Base-by-base conservation (phyloP, 768 basidiomycete genomes). In the Boletus eberwhitei region DNA sequence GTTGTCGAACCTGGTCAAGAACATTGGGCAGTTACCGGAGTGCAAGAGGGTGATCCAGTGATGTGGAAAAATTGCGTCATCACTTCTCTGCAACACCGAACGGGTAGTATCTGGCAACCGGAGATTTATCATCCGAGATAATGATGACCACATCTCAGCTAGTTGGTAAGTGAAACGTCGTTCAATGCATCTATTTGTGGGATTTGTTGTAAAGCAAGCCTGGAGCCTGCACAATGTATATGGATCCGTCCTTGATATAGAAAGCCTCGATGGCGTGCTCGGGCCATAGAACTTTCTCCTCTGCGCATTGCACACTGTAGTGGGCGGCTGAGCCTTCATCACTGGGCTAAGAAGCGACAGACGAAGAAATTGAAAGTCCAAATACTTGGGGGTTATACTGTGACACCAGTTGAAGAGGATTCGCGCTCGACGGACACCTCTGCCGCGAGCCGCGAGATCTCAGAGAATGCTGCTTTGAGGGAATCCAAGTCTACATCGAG, bases 401-500 rank as follows among this genome's bases (percentile, higher is more conserved):
- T 21, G 37, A 40, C 7, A 31, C 19, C 47, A 19, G 41, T 38
- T 14, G 54, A 41, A n/a, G 48, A 6, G 11, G 57, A 39, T 29
- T 54, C 48, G 19, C 51, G 61, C 55, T 87, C 86, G 19, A 79
- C 68, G 5, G 84, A 79, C 8, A 87, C 79, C 61, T 91, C 86
- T 3, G 86, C 78, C 6, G 82, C 80, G 13, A 93, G 77, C 35
- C 91, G 77, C 16, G 91, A 93, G 31, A 93, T 93, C 63, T 93
- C 91, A 8, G 88, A 90, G 65, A 93, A 93, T 1, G 90, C 90
- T 19, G 75, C 83, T 64, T 82, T 82, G 42, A 96, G 80, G 21
- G 86, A 77, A 63, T 96, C 93, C 13, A 96, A 79, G 66, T 94
- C 90, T 5, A 80, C 77, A 64, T 96, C 93, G 13, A 94, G 80